These are phyloP conservation scores for Boletus sensibilis DNA, from an alignment of 768 basidiomycete species.

Conservation along the genomic window DNA sequence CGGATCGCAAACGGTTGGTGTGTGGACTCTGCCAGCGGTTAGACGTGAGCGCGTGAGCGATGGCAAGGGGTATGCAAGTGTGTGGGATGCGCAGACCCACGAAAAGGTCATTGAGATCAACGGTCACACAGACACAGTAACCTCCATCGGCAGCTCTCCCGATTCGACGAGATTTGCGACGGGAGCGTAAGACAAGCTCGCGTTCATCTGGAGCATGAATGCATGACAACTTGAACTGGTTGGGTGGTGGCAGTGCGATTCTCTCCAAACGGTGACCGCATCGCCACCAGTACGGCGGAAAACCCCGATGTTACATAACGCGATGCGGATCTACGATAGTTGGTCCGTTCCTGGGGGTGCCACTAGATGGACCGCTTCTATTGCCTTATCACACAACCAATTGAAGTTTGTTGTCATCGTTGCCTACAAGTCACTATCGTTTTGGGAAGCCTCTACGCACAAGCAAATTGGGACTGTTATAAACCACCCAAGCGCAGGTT, in stretches of 20 bases:
- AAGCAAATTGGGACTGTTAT: background rate
- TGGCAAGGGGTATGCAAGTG: background rate
- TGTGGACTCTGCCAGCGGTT: background rate
- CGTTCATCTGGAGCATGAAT: background rate
- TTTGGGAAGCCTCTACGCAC: background rate
- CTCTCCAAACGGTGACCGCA: background rate
- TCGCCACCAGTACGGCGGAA: background rate
- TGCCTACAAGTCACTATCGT: fast-evolving
- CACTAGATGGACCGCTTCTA: background rate
- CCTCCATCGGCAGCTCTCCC: too few species aligned
- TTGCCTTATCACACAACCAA: background rate
- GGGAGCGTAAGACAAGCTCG: background rate
- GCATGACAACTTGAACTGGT: too few species aligned
- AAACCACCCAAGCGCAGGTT: background rate
- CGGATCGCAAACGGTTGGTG: background rate
- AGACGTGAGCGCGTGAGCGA: background rate
- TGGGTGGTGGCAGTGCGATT: background rate
- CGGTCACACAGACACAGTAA: too few species aligned
- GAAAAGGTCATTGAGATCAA: too few species aligned
- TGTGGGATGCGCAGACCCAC: too few species aligned
- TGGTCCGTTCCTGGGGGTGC: background rate
- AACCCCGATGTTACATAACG: too few species aligned
- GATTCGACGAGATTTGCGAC: background rate
- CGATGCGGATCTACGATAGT: too few species aligned
- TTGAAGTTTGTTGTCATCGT: background rate